A percentile compares a stretch with the other conserved stretches of the same genome.
phyloP scores from a whole-genome alignment of 768 basidiomycete species.

The Lentinula sp. region DNA sequence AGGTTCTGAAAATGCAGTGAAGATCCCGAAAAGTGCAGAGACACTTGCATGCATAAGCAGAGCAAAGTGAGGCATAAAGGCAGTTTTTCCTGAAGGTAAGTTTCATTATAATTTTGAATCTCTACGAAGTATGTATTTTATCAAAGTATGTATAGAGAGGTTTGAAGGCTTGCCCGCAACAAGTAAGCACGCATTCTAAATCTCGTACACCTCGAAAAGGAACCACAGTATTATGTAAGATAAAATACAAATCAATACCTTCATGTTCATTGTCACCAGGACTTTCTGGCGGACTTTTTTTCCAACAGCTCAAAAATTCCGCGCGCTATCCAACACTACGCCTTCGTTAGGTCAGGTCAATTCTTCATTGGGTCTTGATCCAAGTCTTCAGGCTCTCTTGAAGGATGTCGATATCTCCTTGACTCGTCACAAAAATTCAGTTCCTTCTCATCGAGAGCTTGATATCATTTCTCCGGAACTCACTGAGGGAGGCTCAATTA shows the following conservation, averaged over 20 bases:
- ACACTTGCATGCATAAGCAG: too few relatives aligned
- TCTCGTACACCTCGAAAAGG: too few relatives aligned
- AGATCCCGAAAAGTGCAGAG: too few relatives aligned
- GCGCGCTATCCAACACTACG: background rate
- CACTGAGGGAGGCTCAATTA: conserved; percentile 24
- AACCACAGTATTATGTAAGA: too few relatives aligned
- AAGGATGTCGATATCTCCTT: conserved; percentile 66
- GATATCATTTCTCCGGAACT: conserved; percentile 38
- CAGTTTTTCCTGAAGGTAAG: too few relatives aligned
- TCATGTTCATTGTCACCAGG: background rate
- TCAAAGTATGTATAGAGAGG: too few relatives aligned
- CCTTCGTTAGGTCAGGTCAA: conserved; percentile 36
- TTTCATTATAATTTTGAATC: too few relatives aligned
- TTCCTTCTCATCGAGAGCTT: conserved; percentile 40
- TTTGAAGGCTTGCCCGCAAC: too few relatives aligned
- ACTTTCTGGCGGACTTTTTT: background rate
- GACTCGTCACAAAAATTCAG: conserved; percentile 25
- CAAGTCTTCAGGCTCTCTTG: conserved; percentile 55
- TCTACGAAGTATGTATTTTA: too few relatives aligned
- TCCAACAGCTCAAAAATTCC: background rate
- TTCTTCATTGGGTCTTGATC: conserved; percentile 57
- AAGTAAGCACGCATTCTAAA: too few relatives aligned
- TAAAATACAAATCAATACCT: background rate
- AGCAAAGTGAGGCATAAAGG: too few relatives aligned
- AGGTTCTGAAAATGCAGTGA: too few relatives aligned